Percentiles rank a stretch among this genome's conserved stretches.
Evolutionary conservation across 169 alveolate genomes (phyloP).

Genomic region (Plasmodium knowlesi): DNA sequence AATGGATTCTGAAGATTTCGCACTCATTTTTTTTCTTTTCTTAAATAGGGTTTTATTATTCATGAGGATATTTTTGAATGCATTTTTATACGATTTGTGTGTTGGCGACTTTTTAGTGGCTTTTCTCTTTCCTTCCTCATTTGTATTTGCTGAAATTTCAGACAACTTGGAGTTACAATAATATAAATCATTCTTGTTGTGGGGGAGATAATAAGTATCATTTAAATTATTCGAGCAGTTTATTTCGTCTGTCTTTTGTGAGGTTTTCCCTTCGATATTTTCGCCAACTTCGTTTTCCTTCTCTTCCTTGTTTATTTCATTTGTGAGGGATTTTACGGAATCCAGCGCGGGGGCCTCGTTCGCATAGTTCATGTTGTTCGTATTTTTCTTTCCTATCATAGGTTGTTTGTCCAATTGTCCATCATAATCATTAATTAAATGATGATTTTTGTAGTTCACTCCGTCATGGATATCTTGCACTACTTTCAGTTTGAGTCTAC

Average conservation of each 20-base stretch:
- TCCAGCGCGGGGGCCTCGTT: not conserved
- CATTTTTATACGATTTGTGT: conserved; percentile 1
- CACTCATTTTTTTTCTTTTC: not conserved
- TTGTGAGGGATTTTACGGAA: not conserved
- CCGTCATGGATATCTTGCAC: not conserved
- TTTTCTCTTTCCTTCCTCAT: not conserved
- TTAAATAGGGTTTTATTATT: conserved; percentile 19
- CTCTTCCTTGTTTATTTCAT: not conserved
- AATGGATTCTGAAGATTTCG: not conserved
- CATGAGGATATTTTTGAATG: conserved; percentile 19
- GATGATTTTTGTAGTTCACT: not conserved
- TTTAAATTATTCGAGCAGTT: not conserved
- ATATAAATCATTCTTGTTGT: conserved; percentile 1
- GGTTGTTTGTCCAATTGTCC: not conserved
- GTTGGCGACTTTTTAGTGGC: not conserved
- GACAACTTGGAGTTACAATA: conserved; percentile 13
- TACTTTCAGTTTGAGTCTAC: not conserved
- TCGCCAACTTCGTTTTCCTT: not conserved
- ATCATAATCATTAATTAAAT: not conserved
- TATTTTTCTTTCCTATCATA: not conserved
- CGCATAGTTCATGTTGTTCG: not conserved
- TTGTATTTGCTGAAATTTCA: conserved; percentile 2
- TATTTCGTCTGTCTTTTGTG: not conserved
- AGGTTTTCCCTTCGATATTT: not conserved
- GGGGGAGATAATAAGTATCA: not conserved